Percentiles rank a stretch among this genome's conserved stretches.
Conservation (phyloP, 768 basidiomycete genomes). For the Phlebiopsis gigantea region DNA sequence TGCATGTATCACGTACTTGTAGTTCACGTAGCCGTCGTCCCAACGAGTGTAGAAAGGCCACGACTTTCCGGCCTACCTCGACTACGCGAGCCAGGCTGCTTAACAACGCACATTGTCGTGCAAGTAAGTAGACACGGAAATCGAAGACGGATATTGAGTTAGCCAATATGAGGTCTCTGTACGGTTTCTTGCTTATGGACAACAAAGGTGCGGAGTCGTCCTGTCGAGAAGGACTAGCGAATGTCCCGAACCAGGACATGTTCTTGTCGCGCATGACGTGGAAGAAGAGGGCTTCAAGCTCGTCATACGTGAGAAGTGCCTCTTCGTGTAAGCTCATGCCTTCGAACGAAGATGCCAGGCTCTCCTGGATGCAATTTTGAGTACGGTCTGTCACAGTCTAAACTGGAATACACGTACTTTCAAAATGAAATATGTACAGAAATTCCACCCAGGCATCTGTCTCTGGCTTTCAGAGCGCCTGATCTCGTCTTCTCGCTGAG, state of each 20-base stretch:
- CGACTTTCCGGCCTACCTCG: conserved; percentile 68
- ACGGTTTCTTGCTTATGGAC: conserved; percentile 76
- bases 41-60: conserved; percentile 72
- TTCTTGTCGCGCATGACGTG: conserved; percentile 72
- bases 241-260: conserved; percentile 87
- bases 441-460: conserved; percentile 97
- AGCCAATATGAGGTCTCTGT: conserved; percentile 81
- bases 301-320: conserved; percentile 82
- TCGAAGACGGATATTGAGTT: conserved; percentile 94
- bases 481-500: conserved; percentile 85
- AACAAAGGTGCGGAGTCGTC: conserved; percentile 83
- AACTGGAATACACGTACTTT: conserved; percentile 52
- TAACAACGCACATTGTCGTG: conserved; percentile 76
- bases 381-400: neutral
- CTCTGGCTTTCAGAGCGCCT: conserved; percentile 84
- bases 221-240: conserved; percentile 61
- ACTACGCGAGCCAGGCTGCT: conserved; percentile 60
- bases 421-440: conserved; percentile 92
- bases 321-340: conserved; percentile 88
- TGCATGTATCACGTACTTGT: conserved; percentile 44
- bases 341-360: conserved; percentile 86
- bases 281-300: conserved; percentile 82
- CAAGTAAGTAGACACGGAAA: conserved; percentile 85
- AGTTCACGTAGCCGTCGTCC: conserved; percentile 69
- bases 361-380: conserved; percentile 57